Evolutionary conservation across 495 filamentous ascomycete species (phyloP).

Genomic region (Hypoxylon fragiforme): DNA sequence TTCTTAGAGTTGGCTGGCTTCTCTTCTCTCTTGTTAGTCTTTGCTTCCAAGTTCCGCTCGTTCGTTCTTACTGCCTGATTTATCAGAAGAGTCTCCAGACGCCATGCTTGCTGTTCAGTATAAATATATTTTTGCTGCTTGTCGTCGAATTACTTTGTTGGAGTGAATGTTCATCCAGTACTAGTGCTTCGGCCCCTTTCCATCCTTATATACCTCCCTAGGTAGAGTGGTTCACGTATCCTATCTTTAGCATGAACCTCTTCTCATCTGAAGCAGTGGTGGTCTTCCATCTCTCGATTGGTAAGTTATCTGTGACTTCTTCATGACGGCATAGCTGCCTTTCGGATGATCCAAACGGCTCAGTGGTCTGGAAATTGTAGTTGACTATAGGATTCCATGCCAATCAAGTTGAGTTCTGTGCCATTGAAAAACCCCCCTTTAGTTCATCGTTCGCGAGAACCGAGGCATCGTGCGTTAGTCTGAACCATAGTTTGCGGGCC

Average conservation of each 20-base stretch:
- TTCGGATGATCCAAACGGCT: slow-evolving; percentile 2
- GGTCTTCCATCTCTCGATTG: slow-evolving; percentile 1
- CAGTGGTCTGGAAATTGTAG: slow-evolving; percentile 8
- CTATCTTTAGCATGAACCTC: slow-evolving; percentile 1
- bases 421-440: slow-evolving; percentile 20
- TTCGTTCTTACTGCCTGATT: slow-evolving; percentile 16
- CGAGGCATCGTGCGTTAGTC: slow-evolving; percentile 14
- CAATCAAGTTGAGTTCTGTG: slow-evolving; percentile 23
- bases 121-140: not conserved
- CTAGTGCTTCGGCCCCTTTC: not conserved
- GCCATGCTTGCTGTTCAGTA: slow-evolving; percentile 12
- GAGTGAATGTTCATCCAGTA: not conserved
- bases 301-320: not conserved
- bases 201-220: slow-evolving; percentile 18
- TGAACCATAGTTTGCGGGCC: slow-evolving; percentile 13
- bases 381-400: slow-evolving; percentile 9
- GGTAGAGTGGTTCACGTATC: not conserved
- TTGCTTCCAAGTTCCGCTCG: not conserved
- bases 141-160: slow-evolving; percentile 1
- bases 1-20: slow-evolving; percentile 9
- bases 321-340: slow-evolving; percentile 5
- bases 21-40: slow-evolving; percentile 16
- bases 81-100: slow-evolving; percentile 6
- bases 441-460: slow-evolving; percentile 2
- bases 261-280: slow-evolving; percentile 3